Conservation (phyloP, 2,329 filamentous ascomycete genomes). For the Drechslerella dactyloides region DNA sequence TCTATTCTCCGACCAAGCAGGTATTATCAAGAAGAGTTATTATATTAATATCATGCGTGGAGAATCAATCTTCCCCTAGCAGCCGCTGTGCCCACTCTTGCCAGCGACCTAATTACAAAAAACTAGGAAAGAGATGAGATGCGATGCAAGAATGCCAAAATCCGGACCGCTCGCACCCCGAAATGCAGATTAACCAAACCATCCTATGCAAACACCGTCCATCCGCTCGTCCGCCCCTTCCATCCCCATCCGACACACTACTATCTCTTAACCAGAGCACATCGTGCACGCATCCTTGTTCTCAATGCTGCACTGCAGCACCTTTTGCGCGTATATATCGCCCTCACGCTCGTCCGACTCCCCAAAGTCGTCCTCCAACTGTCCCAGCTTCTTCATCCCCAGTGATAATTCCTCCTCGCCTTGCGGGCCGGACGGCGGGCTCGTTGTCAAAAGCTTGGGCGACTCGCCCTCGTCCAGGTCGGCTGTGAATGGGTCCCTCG, state of each 20-base stretch:
- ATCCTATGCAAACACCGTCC: neutral
- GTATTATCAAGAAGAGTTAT: too few relatives aligned
- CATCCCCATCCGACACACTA: neutral
- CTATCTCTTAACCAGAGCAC: slow-evolving; percentile 82
- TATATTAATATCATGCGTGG: too few relatives aligned
- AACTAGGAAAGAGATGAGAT: neutral
- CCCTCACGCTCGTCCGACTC: slow-evolving; percentile 77
- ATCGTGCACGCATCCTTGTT: slow-evolving; percentile 94
- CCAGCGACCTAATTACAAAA: too few relatives aligned
- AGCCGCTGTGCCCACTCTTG: too few relatives aligned
- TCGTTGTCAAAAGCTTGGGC: slow-evolving; percentile 76
- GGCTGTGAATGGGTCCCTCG: slow-evolving; percentile 75
- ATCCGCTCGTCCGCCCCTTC: neutral
- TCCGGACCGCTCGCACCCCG: slow-evolving; percentile 6
- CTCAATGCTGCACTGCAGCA: slow-evolving; percentile 93
- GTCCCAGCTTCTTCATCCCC: slow-evolving; percentile 62
- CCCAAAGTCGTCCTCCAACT: slow-evolving; percentile 75
- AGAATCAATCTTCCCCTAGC: too few relatives aligned
- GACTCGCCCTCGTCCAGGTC: slow-evolving; percentile 78
- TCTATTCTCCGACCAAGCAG: too few relatives aligned
- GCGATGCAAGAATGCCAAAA: neutral
- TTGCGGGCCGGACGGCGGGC: slow-evolving; percentile 67
- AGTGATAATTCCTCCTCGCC: slow-evolving; percentile 69
- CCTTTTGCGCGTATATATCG: slow-evolving; percentile 95
- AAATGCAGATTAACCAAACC: slow-evolving; percentile 8